These are phyloP conservation scores for Penicillium canariense DNA, from an alignment of 495 filamentous ascomycete genomes.

Conservation along the genomic window DNA sequence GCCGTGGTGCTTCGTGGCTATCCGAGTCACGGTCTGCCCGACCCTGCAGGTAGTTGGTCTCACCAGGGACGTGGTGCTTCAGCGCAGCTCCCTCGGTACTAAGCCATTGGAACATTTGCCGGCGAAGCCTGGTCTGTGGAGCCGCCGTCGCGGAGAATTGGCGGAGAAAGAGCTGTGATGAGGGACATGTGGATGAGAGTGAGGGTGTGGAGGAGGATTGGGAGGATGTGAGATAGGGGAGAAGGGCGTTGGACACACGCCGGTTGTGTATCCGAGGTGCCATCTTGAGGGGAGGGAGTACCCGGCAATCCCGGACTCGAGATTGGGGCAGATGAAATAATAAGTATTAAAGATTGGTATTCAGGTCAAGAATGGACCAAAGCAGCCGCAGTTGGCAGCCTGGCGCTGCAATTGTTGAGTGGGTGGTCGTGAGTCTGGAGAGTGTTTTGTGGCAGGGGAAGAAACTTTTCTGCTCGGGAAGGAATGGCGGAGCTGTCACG, in stretches of 20 bases:
- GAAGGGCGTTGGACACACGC: constrained; percentile 37
- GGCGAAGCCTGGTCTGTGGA: constrained; percentile 49
- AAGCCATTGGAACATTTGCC: constrained; percentile 67
- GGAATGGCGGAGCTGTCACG: constrained; percentile 29
- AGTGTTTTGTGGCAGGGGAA: constrained; percentile 23
- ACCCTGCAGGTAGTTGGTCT: constrained; percentile 62
- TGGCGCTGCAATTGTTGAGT: constrained; percentile 24
- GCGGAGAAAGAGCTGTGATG: constrained; percentile 30
- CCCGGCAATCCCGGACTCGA: constrained; percentile 8
- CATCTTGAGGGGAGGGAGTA: constrained; percentile 30
- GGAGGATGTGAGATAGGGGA: constrained; percentile 37
- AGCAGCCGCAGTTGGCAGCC: constrained; percentile 12
- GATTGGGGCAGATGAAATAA: neutral
- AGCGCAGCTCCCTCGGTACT: constrained; percentile 54
- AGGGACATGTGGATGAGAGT: constrained; percentile 15
- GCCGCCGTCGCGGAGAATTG: constrained; percentile 49
- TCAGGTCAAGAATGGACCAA: constrained; percentile 1
- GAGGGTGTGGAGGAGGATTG: constrained; percentile 18
- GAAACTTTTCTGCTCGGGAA: constrained; percentile 38
- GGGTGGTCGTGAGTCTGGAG: constrained; percentile 10
- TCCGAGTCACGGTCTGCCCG: constrained; percentile 22
- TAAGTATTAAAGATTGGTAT: neutral
- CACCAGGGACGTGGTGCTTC: constrained; percentile 53
- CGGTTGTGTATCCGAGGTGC: constrained; percentile 45
- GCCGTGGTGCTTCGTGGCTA: constrained; percentile 29